Conservation (phyloP, 176 grass and related monocot genomes). For the Sorghum bicolor region DNA sequence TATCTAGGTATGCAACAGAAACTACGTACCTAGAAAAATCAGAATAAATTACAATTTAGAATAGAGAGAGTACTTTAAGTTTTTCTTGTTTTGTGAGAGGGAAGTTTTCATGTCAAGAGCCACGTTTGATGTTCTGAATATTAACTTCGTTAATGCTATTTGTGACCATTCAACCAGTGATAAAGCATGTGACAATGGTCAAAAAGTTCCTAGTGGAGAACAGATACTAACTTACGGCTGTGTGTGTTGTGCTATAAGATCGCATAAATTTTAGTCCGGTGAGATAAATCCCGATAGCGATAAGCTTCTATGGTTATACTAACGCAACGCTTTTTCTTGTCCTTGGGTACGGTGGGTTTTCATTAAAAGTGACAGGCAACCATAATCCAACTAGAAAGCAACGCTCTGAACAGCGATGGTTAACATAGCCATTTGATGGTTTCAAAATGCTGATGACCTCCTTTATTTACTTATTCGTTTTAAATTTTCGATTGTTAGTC, state of each 20-base stretch:
- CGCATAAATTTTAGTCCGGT: neutral
- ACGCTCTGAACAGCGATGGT: neutral
- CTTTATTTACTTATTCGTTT: no score
- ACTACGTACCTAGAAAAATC: no score
- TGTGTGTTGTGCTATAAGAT: neutral
- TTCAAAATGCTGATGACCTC: no score
- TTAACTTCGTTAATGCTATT: neutral
- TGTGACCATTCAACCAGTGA: neutral
- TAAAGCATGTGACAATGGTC: neutral
- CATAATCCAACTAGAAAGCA: neutral
- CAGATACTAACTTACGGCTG: neutral
- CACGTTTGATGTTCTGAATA: neutral
- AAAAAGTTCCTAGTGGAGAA: neutral
- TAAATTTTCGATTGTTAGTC: no score
- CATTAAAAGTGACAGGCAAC: neutral
- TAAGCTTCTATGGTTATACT: no score
- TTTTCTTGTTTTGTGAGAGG: neutral
- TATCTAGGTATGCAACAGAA: no score
- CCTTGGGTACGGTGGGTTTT: neutral
- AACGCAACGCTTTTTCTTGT: neutral
- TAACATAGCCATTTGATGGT: neutral
- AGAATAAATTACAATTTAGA: no score
- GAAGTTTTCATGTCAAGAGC: neutral
- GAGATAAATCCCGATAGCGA: no score
- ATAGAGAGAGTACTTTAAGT: no score